Percentiles rank a stretch among this genome's conserved stretches.
Conservation (phyloP, 2,329 filamentous ascomycete genomes). For the Thielaviopsis cerberus region DNA sequence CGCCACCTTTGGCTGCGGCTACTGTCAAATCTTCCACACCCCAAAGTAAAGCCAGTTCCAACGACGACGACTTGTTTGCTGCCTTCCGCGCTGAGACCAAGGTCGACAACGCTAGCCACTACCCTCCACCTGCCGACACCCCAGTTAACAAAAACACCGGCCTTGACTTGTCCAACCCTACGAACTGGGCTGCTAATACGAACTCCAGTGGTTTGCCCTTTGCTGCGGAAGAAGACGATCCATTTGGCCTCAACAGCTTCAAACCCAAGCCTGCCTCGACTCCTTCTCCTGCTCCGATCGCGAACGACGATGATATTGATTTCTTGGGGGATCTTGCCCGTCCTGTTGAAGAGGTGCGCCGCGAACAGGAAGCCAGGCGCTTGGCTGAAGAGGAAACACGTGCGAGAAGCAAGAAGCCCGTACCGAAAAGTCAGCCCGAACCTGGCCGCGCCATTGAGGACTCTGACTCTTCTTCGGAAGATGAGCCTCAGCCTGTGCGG, state of each 20-base stretch:
- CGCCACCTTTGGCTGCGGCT: constrained; percentile 20
- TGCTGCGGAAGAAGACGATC: constrained; percentile 61
- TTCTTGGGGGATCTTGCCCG: constrained; percentile 45
- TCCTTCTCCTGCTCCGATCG: constrained; percentile 16
- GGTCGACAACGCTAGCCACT: constrained; percentile 48
- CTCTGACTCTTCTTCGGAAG: constrained; percentile 28
- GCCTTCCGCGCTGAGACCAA: constrained; percentile 48
- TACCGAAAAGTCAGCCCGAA: constrained; percentile 21
- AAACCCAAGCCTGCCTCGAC: constrained; percentile 19
- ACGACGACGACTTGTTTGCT: constrained; percentile 45
- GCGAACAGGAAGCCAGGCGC: constrained; percentile 19
- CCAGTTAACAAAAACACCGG: constrained; percentile 22
- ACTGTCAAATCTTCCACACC: neutral
- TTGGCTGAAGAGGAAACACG: neutral
- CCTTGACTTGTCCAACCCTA: constrained; percentile 35
- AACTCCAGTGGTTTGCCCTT: constrained; percentile 21
- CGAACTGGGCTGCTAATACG: constrained; percentile 30
- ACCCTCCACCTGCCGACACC: constrained; percentile 28
- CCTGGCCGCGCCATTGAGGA: constrained; percentile 39
- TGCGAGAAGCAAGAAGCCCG: constrained; percentile 18
- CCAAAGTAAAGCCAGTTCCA: constrained; percentile 3
- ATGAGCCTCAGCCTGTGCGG: constrained; percentile 23
- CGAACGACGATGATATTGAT: constrained; percentile 39
- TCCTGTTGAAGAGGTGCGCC: constrained; percentile 44
- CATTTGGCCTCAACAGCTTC: constrained; percentile 60